phyloP scores from a whole-genome alignment of 1,139 yeast genomes.

The Barnettozyma hawaiiensis region DNA sequence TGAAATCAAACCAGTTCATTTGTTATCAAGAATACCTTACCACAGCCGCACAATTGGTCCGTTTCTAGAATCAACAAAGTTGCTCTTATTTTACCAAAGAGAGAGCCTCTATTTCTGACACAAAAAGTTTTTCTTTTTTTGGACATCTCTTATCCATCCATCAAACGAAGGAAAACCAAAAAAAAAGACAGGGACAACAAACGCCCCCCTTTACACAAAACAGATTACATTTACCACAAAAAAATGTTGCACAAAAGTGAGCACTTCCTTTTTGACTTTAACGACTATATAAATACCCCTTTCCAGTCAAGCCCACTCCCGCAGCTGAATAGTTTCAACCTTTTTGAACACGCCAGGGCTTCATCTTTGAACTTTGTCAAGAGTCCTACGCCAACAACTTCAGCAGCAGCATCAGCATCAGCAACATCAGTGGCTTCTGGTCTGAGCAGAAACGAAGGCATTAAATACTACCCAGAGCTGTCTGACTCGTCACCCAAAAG shows the following conservation, averaged over 20 bases:
- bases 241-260: conserved; percentile 15
- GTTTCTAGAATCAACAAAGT: conserved; percentile 1
- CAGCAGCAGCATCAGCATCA: background rate
- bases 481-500: conserved; percentile 7
- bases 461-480: background rate
- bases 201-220: conserved; percentile 5
- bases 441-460: background rate
- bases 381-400: background rate
- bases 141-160: background rate
- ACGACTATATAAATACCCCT: conserved; percentile 14
- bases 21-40: background rate
- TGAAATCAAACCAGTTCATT: background rate
- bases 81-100: background rate
- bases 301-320: conserved; percentile 4
- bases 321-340: background rate
- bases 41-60: background rate
- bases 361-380: background rate
- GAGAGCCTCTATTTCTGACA: background rate
- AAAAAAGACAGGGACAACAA: too few species aligned
- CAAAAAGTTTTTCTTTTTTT: background rate
- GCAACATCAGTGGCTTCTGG: background rate
- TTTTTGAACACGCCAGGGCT: conserved; percentile 1
- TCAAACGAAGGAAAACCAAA: background rate
- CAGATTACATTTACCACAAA: background rate
- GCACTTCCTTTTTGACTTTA: conserved; percentile 15